Evolutionary conservation across 2,329 filamentous ascomycete genomes (phyloP).

Genomic region (Fusarium udum): DNA sequence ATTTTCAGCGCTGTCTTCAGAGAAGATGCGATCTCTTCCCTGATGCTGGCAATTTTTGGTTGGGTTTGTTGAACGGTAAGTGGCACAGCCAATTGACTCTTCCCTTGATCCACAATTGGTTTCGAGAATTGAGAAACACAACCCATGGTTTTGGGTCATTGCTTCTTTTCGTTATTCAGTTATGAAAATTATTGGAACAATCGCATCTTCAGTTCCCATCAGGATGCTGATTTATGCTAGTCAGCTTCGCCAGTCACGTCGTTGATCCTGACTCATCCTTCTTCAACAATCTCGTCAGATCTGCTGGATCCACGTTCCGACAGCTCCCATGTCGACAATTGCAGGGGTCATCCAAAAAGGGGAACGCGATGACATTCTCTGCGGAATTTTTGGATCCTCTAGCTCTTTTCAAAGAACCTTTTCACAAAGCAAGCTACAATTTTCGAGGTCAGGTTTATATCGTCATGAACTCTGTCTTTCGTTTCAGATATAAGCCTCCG

Average conservation of each 20-base stretch:
- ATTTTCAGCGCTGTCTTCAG: not conserved
- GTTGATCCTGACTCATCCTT: conserved; percentile 10
- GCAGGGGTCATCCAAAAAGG: conserved; percentile 8
- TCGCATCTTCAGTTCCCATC: not conserved
- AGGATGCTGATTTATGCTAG: not conserved
- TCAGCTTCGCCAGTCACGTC: conserved; percentile 1
- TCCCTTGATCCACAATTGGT: conserved; percentile 12
- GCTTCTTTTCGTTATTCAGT: not conserved
- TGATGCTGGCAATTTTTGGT: not conserved
- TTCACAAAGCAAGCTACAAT: conserved; percentile 1
- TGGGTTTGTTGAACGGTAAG: not conserved
- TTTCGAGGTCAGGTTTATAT: not conserved
- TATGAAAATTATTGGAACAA: not conserved
- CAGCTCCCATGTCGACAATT: not conserved
- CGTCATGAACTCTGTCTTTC: not conserved
- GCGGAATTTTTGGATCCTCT: not conserved
- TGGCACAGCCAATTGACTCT: not conserved
- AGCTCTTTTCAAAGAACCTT: conserved; percentile 1
- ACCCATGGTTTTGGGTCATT: not conserved
- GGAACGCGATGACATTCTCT: conserved; percentile 31
- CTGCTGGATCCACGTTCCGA: conserved; percentile 1
- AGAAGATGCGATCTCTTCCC: not conserved
- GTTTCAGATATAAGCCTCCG: not conserved
- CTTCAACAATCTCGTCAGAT: conserved; percentile 1
- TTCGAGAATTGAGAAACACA: conserved; percentile 5